Base-by-base conservation (phyloP, 2,329 filamentous ascomycete species). In the Colletotrichum aenigma region DNA sequence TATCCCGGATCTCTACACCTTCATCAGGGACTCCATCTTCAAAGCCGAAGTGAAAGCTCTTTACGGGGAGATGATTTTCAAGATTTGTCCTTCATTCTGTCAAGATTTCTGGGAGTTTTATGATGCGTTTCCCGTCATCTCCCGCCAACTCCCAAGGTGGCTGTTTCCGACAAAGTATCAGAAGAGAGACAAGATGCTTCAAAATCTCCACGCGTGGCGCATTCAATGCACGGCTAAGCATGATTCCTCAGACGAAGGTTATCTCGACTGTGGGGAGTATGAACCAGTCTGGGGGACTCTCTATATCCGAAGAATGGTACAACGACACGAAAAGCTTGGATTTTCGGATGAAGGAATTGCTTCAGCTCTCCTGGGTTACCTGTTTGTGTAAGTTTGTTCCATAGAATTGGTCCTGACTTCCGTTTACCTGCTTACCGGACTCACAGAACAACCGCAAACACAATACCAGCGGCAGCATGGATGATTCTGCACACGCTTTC, bases 51-150 rank as follows among this genome's bases (percentile, higher is more conserved):
- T 76, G 26, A 66, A 76, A 56, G 60, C 60, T 2, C 38, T 76
- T 3, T 76, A 76, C 26, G 74, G 74, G 12, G 32, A 61, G 21
- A 38, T 34, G 12, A 36, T 75, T 8, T 62, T 76, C 13, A 9
- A 13, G 5, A 7, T 75, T n/a, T 70, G 71, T 7, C 74, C 71
- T 1, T 66, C 74, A 4, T 56, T 76, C 8, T 56, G 71, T 32
- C 18, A 62, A 9, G 74, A 76, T 30, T 76, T 75, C 16, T 76
- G 71, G 74, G 43, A 55, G 0, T 76, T 75, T 8, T 76, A 76
- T 24, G 56, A 71, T 6, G 71, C 71, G 6, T 75, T 76, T 30
- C 74, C 70, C 6, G 34, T 75, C 3, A 30, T 74, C 28, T 70
- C 74, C 12, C 66, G 74, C 2, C 34, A 52, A 6, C 24, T 73